A percentile compares a stretch with the other conserved stretches of the same genome.
phyloP scores from a whole-genome alignment of 2,329 filamentous ascomycete genomes.

The Pseudocercospora eumusae region DNA sequence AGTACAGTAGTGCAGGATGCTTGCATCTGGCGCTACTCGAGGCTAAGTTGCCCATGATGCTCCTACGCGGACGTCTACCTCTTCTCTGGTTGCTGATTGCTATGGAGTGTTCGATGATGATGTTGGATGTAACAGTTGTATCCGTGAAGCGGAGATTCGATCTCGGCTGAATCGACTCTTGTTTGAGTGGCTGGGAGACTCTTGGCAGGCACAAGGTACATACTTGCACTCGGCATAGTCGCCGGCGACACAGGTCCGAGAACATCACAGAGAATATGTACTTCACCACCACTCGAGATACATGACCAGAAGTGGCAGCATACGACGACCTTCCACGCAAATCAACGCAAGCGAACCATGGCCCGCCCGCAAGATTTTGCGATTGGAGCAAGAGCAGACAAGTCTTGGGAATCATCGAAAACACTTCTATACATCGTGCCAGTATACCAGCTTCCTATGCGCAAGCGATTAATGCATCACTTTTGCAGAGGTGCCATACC shows the following conservation, averaged over 20 bases:
- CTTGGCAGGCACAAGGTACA: not conserved
- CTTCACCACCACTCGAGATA: too few species aligned
- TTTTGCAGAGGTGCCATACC: too few species aligned
- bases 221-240: not conserved
- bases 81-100: not conserved
- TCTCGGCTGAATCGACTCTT: not conserved
- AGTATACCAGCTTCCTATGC: too few species aligned
- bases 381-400: too few species aligned
- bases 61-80: too few species aligned
- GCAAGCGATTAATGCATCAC: too few species aligned
- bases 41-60: not conserved
- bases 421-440: too few species aligned
- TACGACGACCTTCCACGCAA: too few species aligned
- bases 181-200: not conserved
- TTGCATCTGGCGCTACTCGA: not conserved
- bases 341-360: too few species aligned
- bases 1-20: not conserved
- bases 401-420: too few species aligned
- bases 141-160: not conserved
- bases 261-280: not conserved
- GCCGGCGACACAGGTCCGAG: not conserved
- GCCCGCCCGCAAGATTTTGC: too few species aligned
- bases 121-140: constrained; percentile 7
- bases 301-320: too few species aligned
- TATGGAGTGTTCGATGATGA: not conserved